phyloP scores from a whole-genome alignment of 345 rosid genomes.

The Gossypium mustelinum region DNA sequence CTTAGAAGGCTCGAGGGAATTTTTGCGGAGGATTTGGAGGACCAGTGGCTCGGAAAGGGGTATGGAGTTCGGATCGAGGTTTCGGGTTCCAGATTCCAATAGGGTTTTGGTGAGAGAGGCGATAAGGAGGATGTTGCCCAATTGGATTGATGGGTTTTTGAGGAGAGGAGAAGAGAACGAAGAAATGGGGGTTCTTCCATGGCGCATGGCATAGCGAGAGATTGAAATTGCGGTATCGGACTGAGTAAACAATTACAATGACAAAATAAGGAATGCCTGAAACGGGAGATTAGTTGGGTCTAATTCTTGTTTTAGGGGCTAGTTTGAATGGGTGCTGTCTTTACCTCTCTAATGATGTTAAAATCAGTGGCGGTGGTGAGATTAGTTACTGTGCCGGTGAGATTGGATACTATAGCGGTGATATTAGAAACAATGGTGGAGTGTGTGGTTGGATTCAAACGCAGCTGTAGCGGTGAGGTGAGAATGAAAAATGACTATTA shows the following conservation, averaged over 20 bases:
- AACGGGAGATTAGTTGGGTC: not conserved
- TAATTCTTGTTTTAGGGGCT: too few relatives aligned
- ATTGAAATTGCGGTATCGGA: not conserved
- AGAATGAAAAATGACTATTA: too few relatives aligned
- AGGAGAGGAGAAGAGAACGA: constrained; percentile 22
- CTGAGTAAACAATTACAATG: not conserved
- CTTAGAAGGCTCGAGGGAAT: constrained; percentile 48
- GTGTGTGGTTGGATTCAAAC: too few relatives aligned
- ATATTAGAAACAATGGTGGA: too few relatives aligned
- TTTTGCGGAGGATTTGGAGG: constrained; percentile 56
- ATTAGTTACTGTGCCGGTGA: too few relatives aligned
- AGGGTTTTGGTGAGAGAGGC: constrained; percentile 43
- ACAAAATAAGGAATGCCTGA: not conserved
- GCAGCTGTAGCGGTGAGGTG: too few relatives aligned
- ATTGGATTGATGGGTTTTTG: constrained; percentile 26
- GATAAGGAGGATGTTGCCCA: constrained; percentile 48
- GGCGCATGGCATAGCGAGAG: constrained; percentile 42
- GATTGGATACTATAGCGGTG: too few relatives aligned
- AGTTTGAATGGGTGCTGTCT: too few relatives aligned
- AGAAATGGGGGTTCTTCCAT: constrained; percentile 21
- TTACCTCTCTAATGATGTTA: too few relatives aligned
- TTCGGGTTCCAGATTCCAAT: constrained; percentile 52
- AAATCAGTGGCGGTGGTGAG: too few relatives aligned
- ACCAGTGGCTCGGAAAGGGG: constrained; percentile 64
- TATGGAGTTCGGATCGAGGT: constrained; percentile 49